phyloP scores from a whole-genome alignment of 352 stramenopile genomes.

The Globisporangium okanoganense region DNA sequence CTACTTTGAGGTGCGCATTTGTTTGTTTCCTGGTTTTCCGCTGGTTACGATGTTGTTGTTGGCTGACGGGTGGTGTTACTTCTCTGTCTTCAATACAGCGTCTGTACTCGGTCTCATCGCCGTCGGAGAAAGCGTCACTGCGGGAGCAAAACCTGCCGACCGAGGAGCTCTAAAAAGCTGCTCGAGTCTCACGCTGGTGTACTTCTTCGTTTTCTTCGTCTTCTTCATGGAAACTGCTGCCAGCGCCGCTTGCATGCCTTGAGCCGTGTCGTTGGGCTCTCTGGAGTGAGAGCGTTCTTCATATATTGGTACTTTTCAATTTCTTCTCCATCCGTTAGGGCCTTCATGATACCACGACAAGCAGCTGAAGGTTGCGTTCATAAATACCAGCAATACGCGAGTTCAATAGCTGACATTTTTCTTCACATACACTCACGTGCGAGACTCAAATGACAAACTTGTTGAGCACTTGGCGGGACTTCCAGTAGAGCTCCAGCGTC shows the following conservation, averaged over 20 bases:
- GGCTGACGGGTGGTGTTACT: too few relatives aligned
- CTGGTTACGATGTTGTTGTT: background rate
- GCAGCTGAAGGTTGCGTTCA: background rate
- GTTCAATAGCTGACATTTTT: too few relatives aligned
- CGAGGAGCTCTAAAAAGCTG: slow-evolving; percentile 40
- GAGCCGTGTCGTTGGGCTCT: background rate
- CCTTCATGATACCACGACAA: background rate
- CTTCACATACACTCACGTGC: background rate
- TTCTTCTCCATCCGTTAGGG: background rate
- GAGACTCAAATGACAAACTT: slow-evolving; percentile 31
- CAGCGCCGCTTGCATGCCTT: background rate
- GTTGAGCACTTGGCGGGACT: slow-evolving; percentile 36
- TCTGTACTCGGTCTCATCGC: slow-evolving; percentile 65
- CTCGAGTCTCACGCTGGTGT: too few relatives aligned
- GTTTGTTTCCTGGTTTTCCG: background rate
- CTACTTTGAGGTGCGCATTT: slow-evolving; percentile 67
- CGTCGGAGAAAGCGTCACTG: slow-evolving; percentile 63
- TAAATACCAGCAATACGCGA: background rate
- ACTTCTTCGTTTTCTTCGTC: background rate
- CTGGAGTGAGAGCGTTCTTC: background rate
- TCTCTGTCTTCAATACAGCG: slow-evolving; percentile 26
- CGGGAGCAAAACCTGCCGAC: slow-evolving; percentile 57
- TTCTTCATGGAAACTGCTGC: background rate
- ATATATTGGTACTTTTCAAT: background rate
- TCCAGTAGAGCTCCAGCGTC: slow-evolving; percentile 54